Evolutionary conservation across 495 filamentous ascomycete species (phyloP), one percentile per base, ranked within the genome.

Genomic region (Penicillium odoratum): DNA sequence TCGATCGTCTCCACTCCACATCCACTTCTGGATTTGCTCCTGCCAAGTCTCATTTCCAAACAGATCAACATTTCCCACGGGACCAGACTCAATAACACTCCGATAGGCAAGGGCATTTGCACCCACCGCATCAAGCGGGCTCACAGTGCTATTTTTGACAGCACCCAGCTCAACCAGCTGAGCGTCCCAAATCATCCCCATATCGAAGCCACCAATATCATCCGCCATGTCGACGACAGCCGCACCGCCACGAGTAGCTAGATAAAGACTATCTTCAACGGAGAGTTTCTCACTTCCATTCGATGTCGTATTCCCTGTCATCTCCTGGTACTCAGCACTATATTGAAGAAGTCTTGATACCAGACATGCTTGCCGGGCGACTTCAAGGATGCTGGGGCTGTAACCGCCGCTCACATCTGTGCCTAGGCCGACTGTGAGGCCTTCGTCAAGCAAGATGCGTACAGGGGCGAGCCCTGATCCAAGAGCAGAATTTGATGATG

Each of bases 371-470:
- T 93, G 88, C 26, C 92, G 73, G 40, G 83, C 86, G n/a, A 88
- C 85, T 57, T 92, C 89, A 0, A 98, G 79, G 15, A 98, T 81
- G 63, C 83, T 88, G 5, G 87, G 76, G 40, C 82, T 88, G 63
- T 92, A 97, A 9, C 94, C 94, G 10, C 93, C 94, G 61, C 83
- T 88, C 10, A 97, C 82, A 69, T 98, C 94, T 0, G 92, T 98
- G 0, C 94, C 94, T 0, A 98, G 72, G 0, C 94, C 94, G 5
- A 95, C 84, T 0, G 79, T 81, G 43, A 98, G 75, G 0, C 91
- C 91, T 38, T 78, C 78, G 25, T 92, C 81, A n/a, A 96, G 72
- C 54, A 96, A 68, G 61, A 77, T 74, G 16, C 93, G 77, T 0
- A 98, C 87, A 15, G 80, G 83, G 5, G 88, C 88, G 21, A 84